Base-by-base conservation (phyloP, 2,329 filamentous ascomycete genomes). In the Monilinia vaccinii-corymbosi region DNA sequence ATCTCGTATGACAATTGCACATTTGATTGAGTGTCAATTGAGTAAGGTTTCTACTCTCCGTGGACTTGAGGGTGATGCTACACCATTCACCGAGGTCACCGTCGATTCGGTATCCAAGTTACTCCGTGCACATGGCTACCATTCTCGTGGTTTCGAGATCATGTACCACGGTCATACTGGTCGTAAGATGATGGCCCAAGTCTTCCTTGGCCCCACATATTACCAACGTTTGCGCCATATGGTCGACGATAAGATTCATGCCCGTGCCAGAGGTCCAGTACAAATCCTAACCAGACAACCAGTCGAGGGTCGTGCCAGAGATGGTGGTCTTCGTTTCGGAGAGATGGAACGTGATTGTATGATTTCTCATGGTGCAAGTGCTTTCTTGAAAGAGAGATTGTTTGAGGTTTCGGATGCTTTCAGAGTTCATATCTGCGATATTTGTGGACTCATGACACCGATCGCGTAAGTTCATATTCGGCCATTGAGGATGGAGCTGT, bases 321-420 rank as follows among this genome's bases (percentile, higher is more conserved):
- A 99, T 73, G 94, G 94, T 82, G 94, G 94, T 79, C 82, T 99
- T 48, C 93, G 95, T 73, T 99, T 99, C 84, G 94, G 94, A 86
- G 94, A 99, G 81, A 99, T 99, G 94, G 95, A 99, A 77, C 93
- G 95, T 78, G 95, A 99, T 84, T 99, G 94, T 75, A 99, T 99
- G 94, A 99, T 99, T 79, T 91, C 95, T n/a, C 95, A 99, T 74
- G 94, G 94, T 73, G 94, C 95, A 4, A 93, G 91, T 58, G 88
- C 92, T 1, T 99, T 99, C 82, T 77, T 99, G 72, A 99, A 99
- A 78, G 94, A 99, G 79, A 85, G 94, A 70, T 77, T 99, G 61
- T 97, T 99, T 71, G 93, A 97, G 73, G 94, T 99, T 55, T 96
- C 91, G 57, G 94, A 99, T 78, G 93, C 94, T 42, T 99, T 97